Conservation (phyloP, 257 asterid genomes). For the Marsdenia floribunda region DNA sequence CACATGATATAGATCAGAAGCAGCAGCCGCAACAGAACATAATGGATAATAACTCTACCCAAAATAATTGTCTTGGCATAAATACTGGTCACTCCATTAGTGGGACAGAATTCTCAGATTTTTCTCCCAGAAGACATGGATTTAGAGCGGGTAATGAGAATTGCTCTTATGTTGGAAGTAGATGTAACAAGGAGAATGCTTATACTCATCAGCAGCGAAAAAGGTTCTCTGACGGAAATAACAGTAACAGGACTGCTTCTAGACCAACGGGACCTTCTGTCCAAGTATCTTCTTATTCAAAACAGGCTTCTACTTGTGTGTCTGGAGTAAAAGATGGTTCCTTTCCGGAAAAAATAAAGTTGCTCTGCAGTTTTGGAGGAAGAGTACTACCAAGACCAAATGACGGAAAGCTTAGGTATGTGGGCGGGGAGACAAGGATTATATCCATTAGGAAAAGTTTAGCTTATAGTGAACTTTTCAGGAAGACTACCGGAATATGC, state of each 20-base stretch:
- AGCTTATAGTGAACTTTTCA: conserved; percentile 53
- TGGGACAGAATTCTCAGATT: conserved; percentile 26
- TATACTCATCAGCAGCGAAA: conserved; percentile 24
- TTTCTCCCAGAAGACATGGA: conserved; percentile 30
- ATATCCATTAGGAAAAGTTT: conserved; percentile 56
- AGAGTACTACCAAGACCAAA: conserved; percentile 74
- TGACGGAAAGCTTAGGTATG: conserved; percentile 80
- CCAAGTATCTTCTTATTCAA: conserved; percentile 37
- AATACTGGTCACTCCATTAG: conserved; percentile 29
- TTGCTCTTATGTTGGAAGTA: conserved; percentile 20
- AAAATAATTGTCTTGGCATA: conserved; percentile 29
- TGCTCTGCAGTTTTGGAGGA: conserved; percentile 94
- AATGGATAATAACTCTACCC: conserved; percentile 22
- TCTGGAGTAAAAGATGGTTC: conserved; percentile 32
- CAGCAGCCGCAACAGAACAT: conserved; percentile 18
- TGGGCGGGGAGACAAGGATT: conserved; percentile 84
- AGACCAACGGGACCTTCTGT: conserved; percentile 20
- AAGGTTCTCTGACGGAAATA: conserved; percentile 29
- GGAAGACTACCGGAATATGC: conserved; percentile 53
- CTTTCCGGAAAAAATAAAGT: conserved; percentile 50
- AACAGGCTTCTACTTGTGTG: conserved; percentile 25
- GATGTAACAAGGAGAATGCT: conserved; percentile 23
- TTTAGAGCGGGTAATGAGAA: conserved; percentile 22
- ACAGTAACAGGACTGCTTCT: conserved; percentile 28
- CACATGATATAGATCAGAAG: conserved; percentile 25